These are phyloP conservation scores for Fusarium sp. DNA, from an alignment of 2,329 filamentous ascomycete species.

Conservation along the genomic window DNA sequence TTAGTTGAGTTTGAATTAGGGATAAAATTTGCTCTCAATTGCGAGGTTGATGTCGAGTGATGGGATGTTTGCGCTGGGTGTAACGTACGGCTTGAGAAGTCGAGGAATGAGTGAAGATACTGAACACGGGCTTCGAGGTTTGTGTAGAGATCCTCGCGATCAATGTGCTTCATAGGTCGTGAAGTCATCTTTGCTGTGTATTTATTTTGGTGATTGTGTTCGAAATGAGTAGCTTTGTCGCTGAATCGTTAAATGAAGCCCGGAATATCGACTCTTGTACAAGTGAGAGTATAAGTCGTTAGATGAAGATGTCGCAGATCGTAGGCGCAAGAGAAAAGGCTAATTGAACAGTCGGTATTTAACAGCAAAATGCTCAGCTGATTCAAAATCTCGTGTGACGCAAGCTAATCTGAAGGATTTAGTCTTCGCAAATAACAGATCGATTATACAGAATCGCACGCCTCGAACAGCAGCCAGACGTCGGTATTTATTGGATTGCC, in stretches of 20 bases:
- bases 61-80: neutral
- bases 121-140: slow-evolving; percentile 74
- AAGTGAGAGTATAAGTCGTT: neutral
- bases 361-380: neutral
- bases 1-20: slow-evolving; percentile 3
- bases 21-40: neutral
- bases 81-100: slow-evolving; percentile 74
- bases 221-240: too few relatives aligned
- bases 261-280: neutral
- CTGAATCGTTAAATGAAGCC: neutral
- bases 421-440: slow-evolving; percentile 2
- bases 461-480: slow-evolving; percentile 1
- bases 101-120: slow-evolving; percentile 80
- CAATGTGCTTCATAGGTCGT: slow-evolving; percentile 66
- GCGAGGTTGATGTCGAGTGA: neutral
- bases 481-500: slow-evolving; percentile 39
- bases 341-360: neutral
- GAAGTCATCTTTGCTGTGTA: slow-evolving; percentile 43
- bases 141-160: slow-evolving; percentile 77
- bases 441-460: slow-evolving; percentile 17
- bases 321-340: neutral
- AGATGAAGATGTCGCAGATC: neutral
- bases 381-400: neutral
- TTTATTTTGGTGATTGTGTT: neutral
- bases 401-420: slow-evolving; percentile 1